phyloP scores from a whole-genome alignment of 139 green algal species.

The Chlorella sorokiniana region DNA sequence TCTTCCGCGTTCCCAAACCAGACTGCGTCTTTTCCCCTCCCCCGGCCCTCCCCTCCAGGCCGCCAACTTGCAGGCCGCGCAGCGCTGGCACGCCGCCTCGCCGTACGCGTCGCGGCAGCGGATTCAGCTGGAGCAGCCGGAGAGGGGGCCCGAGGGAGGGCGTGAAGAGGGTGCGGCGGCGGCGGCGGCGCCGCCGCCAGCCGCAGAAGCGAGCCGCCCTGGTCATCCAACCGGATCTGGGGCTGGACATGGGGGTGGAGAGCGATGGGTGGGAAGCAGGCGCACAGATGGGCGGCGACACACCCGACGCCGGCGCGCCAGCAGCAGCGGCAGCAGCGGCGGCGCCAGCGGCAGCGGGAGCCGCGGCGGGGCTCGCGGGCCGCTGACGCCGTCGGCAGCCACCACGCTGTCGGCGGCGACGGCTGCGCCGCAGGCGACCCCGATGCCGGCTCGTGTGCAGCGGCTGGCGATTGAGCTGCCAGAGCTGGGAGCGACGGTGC shows the following conservation, averaged over 20 bases:
- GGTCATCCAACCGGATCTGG: slow-evolving; percentile 8
- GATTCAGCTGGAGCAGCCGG: not conserved
- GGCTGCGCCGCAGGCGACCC: too few relatives aligned
- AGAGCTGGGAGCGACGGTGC: not conserved
- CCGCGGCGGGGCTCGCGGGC: not conserved
- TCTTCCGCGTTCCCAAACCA: too few relatives aligned
- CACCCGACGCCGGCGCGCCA: not conserved
- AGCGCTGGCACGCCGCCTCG: not conserved
- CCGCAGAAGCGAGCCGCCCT: not conserved
- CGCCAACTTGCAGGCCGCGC: not conserved
- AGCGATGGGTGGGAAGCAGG: not conserved
- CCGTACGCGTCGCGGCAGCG: not conserved
- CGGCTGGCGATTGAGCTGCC: not conserved
- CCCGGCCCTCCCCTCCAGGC: not conserved
- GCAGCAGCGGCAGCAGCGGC: not conserved
- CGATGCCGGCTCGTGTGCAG: not conserved
- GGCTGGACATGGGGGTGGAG: not conserved
- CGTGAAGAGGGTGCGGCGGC: not conserved
- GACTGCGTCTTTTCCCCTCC: not conserved
- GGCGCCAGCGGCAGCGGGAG: not conserved
- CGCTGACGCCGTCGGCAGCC: not conserved
- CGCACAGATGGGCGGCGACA: not conserved
- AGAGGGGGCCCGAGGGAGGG: too few relatives aligned
- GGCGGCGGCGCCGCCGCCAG: not conserved
- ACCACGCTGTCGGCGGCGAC: not conserved